A percentile compares a stretch with the other conserved stretches of the same genome.
These are phyloP conservation scores for Xylariaceae sp. DNA, from an alignment of 2,329 filamentous ascomycete species.

Conservation along the genomic window DNA sequence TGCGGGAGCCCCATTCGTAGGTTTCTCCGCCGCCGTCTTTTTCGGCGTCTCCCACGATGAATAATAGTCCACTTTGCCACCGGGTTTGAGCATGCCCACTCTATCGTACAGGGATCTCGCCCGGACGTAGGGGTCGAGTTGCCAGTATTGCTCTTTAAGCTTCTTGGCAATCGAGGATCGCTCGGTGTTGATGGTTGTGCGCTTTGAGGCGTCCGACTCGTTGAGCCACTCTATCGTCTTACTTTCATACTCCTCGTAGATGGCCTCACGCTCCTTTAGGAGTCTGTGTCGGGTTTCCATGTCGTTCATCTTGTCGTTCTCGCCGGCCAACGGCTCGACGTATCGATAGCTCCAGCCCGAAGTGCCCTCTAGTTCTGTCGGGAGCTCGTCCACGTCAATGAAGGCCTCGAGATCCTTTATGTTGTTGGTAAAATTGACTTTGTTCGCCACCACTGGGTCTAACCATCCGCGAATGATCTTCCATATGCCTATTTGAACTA, in stretches of 20 bases:
- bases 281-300: slow-evolving; percentile 59
- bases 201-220: slow-evolving; percentile 42
- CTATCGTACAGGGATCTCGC: slow-evolving; percentile 84
- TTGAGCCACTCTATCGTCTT: slow-evolving; percentile 73
- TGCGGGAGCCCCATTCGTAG: slow-evolving; percentile 18
- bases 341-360: slow-evolving; percentile 85
- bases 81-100: slow-evolving; percentile 63
- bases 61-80: slow-evolving; percentile 71
- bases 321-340: slow-evolving; percentile 67
- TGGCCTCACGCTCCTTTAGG: slow-evolving; percentile 55
- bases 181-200: slow-evolving; percentile 49
- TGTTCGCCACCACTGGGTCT: slow-evolving; percentile 90
- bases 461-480: slow-evolving; percentile 93
- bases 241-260: slow-evolving; percentile 72
- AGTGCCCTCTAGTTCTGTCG: slow-evolving; percentile 79
- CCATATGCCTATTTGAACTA: slow-evolving; percentile 66
- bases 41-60: slow-evolving; percentile 26
- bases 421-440: slow-evolving; percentile 89
- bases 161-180: slow-evolving; percentile 59
- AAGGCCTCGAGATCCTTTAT: slow-evolving; percentile 73
- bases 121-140: slow-evolving; percentile 79
- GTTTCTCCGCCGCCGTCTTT: slow-evolving; percentile 8
- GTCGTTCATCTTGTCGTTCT: slow-evolving; percentile 74
- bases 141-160: slow-evolving; percentile 78
- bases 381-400: slow-evolving; percentile 66